Evolutionary conservation across 1,139 yeast species (phyloP).

Genomic region (Diutina pseudorugosa): DNA sequence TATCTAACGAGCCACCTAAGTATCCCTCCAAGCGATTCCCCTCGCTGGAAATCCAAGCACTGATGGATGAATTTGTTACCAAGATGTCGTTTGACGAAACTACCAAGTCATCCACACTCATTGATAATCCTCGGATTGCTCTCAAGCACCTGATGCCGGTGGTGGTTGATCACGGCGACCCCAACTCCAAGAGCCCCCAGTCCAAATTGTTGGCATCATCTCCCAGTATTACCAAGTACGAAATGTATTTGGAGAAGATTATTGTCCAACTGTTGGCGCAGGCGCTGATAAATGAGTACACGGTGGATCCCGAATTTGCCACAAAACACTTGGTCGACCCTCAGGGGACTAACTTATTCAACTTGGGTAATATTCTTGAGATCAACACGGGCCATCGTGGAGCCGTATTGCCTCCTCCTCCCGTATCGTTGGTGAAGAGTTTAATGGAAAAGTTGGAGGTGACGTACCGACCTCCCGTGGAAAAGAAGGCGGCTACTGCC

Average conservation of each 20-base stretch:
- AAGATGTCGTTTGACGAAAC: conserved; percentile 12
- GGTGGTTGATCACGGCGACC: conserved; percentile 5
- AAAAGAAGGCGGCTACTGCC: conserved; percentile 9
- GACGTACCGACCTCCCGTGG: conserved; percentile 9
- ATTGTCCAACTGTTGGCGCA: conserved; percentile 7
- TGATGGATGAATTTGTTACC: conserved; percentile 12
- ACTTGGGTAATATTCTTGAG: conserved; percentile 15
- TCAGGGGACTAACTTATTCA: conserved; percentile 17
- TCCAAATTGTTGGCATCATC: conserved; percentile 7
- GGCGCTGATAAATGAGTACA: conserved; percentile 12
- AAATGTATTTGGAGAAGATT: conserved; percentile 6
- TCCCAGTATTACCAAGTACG: conserved; percentile 7
- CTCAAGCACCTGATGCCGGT: conserved; percentile 6
- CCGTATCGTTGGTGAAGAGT: conserved; percentile 9
- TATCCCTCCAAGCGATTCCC: background rate
- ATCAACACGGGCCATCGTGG: conserved; percentile 10
- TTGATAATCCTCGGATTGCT: conserved; percentile 7
- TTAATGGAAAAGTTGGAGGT: conserved; percentile 13
- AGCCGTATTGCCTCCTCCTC: conserved; percentile 13
- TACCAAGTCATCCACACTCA: conserved; percentile 1
- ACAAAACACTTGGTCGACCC: conserved; percentile 6
- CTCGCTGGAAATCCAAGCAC: background rate
- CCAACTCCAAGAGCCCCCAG: conserved; percentile 7
- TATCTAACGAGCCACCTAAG: background rate
- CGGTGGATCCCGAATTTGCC: conserved; percentile 16